Conservation (phyloP, 805 yeast genomes). For the Starmerella davenportii region DNA sequence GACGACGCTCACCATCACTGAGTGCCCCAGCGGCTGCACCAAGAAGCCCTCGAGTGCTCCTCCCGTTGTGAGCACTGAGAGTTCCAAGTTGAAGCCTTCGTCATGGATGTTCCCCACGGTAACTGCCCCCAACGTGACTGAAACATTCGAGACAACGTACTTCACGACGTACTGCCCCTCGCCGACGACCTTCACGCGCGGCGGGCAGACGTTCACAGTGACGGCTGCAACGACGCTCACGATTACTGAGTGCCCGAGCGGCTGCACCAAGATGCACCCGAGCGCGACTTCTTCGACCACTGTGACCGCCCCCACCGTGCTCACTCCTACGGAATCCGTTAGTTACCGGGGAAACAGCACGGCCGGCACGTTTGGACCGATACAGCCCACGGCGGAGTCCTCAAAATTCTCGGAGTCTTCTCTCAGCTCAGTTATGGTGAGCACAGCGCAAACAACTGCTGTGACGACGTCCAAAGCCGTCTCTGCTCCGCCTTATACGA, state of each 20-base stretch:
- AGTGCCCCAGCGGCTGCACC: slow-evolving; percentile 19
- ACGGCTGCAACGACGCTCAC: slow-evolving; percentile 67
- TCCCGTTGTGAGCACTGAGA: not conserved
- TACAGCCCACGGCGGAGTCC: too few relatives aligned
- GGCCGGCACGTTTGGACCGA: too few relatives aligned
- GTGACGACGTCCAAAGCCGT: too few relatives aligned
- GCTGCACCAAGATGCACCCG: too few relatives aligned
- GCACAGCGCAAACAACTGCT: too few relatives aligned
- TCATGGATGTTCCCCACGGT: too few relatives aligned
- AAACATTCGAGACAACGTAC: not conserved
- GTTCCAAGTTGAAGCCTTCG: not conserved
- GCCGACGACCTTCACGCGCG: slow-evolving; percentile 10
- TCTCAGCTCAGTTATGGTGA: too few relatives aligned
- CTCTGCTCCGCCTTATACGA: too few relatives aligned
- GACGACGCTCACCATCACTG: slow-evolving; percentile 70
- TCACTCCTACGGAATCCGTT: too few relatives aligned
- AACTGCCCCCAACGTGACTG: slow-evolving; percentile 1
- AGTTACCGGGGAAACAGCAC: too few relatives aligned
- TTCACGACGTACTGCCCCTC: slow-evolving; percentile 1
- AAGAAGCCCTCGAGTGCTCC: not conserved
- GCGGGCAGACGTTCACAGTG: slow-evolving; percentile 17
- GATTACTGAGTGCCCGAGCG: slow-evolving; percentile 56
- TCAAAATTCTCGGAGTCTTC: too few relatives aligned
- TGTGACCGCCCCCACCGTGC: not conserved
- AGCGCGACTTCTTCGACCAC: not conserved